Evolutionary conservation across 805 yeast genomes (phyloP).

Genomic region (Kazachstania africana): DNA sequence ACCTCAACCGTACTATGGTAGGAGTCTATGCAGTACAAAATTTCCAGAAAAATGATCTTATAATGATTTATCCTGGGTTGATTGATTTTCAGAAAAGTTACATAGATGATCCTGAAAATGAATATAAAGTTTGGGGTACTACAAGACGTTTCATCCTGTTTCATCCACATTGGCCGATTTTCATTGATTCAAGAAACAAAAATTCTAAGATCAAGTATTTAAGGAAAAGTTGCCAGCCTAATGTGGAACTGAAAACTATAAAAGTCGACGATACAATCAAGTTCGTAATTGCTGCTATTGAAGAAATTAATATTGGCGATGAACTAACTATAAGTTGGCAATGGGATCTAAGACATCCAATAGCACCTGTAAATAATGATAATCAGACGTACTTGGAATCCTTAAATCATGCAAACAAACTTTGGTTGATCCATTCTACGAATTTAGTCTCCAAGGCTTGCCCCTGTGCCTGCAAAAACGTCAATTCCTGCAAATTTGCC

Average conservation of each 20-base stretch:
- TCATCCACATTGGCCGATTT: constrained; percentile 45
- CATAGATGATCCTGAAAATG: constrained; percentile 55
- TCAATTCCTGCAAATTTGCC: too few relatives aligned
- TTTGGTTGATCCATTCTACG: constrained; percentile 46
- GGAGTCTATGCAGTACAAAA: constrained; percentile 41
- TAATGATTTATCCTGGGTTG: constrained; percentile 64
- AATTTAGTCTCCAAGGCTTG: too few relatives aligned
- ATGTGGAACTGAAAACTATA: constrained; percentile 49
- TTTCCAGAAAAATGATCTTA: constrained; percentile 36
- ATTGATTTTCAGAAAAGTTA: constrained; percentile 54
- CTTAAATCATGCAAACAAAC: constrained; percentile 40
- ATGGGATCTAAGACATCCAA: constrained; percentile 76
- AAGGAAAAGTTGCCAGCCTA: constrained; percentile 67
- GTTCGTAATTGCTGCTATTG: constrained; percentile 46
- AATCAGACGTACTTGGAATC: constrained; percentile 41
- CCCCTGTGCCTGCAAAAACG: too few relatives aligned
- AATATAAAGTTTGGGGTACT: constrained; percentile 64
- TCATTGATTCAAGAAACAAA: constrained; percentile 68
- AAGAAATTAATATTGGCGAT: constrained; percentile 46
- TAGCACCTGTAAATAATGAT: constrained; percentile 37
- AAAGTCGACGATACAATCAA: constrained; percentile 29
- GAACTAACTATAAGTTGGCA: constrained; percentile 79
- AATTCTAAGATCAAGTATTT: constrained; percentile 71
- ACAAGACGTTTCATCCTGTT: constrained; percentile 48
- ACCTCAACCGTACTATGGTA: constrained; percentile 46